Percentiles rank a stretch among this genome's conserved stretches.
Evolutionary conservation across 2,329 filamentous ascomycete genomes (phyloP).

Genomic region (Pseudocercospora fijiensis): DNA sequence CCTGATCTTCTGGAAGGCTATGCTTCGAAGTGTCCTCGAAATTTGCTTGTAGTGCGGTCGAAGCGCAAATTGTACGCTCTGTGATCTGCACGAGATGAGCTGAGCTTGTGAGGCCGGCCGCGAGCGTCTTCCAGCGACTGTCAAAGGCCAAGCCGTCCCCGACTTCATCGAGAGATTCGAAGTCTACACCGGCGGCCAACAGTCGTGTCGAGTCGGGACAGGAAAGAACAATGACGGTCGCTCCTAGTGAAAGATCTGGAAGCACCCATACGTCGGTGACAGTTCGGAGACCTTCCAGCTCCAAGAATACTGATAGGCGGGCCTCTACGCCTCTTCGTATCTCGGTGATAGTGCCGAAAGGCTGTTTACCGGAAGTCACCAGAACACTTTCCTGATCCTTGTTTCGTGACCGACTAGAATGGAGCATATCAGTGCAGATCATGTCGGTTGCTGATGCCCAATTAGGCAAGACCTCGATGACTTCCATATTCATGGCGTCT

Average conservation of each 20-base stretch:
- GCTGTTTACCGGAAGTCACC: slow-evolving; percentile 45
- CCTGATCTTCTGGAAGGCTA: slow-evolving; percentile 11
- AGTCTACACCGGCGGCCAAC: slow-evolving; percentile 20
- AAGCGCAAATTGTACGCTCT: slow-evolving; percentile 24
- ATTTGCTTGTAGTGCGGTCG: slow-evolving; percentile 25
- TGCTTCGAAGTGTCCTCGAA: slow-evolving; percentile 32
- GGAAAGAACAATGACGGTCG: slow-evolving; percentile 41
- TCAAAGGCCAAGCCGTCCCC: slow-evolving; percentile 28
- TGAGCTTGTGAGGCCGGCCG: slow-evolving; percentile 23
- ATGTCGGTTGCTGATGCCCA: slow-evolving; percentile 57
- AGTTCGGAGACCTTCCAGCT: slow-evolving; percentile 31
- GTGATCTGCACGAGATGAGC: slow-evolving; percentile 36
- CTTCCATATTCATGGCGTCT: slow-evolving; percentile 40
- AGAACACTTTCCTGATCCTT: slow-evolving; percentile 34
- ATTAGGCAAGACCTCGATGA: slow-evolving; percentile 63
- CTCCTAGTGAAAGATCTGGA: slow-evolving; percentile 33
- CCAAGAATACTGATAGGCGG: slow-evolving; percentile 27
- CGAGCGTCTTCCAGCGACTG: slow-evolving; percentile 29
- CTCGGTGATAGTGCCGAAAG: slow-evolving; percentile 47
- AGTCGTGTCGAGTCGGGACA: slow-evolving; percentile 32
- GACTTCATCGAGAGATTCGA: slow-evolving; percentile 23
- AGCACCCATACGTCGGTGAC: slow-evolving; percentile 42
- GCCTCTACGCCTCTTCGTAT: slow-evolving; percentile 46
- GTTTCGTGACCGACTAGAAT: slow-evolving; percentile 26
- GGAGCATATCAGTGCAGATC: slow-evolving; percentile 33